Evolutionary conservation across 805 yeast species (phyloP).

Genomic region (Wickerhamiella parazyma): DNA sequence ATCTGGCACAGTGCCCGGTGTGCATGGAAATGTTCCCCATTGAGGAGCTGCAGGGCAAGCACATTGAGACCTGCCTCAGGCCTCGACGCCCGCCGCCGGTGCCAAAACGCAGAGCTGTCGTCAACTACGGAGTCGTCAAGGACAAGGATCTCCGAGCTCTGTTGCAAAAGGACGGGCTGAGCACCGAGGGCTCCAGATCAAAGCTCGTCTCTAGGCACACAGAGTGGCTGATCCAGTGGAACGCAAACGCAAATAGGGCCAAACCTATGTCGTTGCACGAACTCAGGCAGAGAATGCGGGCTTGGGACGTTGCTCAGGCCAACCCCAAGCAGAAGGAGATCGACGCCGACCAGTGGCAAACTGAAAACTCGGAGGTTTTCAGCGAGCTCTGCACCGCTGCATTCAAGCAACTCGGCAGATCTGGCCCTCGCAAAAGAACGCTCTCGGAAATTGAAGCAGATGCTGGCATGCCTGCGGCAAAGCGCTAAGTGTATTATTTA

Average conservation of each 20-base stretch:
- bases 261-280: conserved; percentile 46
- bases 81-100: conserved; percentile 19
- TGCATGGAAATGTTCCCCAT: conserved; percentile 45
- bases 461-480: neutral
- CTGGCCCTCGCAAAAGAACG: neutral
- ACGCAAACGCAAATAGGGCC: conserved; percentile 64
- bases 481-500: neutral
- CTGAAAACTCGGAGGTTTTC: neutral
- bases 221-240: conserved; percentile 65
- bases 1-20: conserved; percentile 50
- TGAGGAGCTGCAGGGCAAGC: conserved; percentile 41
- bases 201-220: conserved; percentile 59
- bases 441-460: neutral
- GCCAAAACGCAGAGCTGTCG: conserved; percentile 25
- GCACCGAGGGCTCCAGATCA: conserved; percentile 47
- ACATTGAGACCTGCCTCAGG: conserved; percentile 46
- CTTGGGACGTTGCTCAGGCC: conserved; percentile 16
- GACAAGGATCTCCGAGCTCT: conserved; percentile 49
- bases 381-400: neutral
- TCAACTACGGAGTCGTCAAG: conserved; percentile 48
- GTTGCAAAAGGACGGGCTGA: conserved; percentile 39
- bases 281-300: conserved; percentile 40
- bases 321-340: conserved; percentile 9
- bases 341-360: conserved; percentile 11
- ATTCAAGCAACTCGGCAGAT: neutral